These are phyloP conservation scores for Adansonia madagascariensis DNA, from an alignment of 441 rosid species.

Conservation along the genomic window DNA sequence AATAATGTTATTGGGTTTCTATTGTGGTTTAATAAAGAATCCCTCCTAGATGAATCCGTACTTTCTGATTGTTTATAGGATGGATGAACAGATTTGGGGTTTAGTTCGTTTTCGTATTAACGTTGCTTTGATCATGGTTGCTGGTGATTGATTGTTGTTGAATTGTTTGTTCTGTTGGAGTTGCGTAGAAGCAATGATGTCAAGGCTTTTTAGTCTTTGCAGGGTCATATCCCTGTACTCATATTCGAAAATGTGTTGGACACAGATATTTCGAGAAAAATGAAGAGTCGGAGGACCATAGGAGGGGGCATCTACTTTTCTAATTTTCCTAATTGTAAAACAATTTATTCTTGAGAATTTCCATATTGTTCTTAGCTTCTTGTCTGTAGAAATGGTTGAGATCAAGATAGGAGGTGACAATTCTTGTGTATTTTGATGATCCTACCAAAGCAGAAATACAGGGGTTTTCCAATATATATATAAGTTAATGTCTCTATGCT, in stretches of 20 bases:
- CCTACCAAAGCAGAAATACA: neutral
- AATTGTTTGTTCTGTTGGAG: conserved; percentile 23
- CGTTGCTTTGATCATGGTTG: conserved; percentile 17
- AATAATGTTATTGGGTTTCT: conserved; percentile 6
- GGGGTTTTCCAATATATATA: neutral
- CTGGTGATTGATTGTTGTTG: conserved; percentile 20
- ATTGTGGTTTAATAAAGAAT: conserved; percentile 9
- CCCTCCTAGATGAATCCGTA: neutral
- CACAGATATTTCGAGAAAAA: too few relatives aligned
- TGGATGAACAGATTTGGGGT: conserved; percentile 20
- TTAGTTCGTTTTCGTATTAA: neutral
- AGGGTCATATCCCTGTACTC: too few relatives aligned
- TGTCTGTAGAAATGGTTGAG: neutral
- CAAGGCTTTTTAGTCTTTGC: neutral
- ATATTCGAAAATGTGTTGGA: too few relatives aligned
- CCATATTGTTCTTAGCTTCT: conserved; percentile 8
- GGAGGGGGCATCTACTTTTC: neutral
- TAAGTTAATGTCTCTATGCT: neutral
- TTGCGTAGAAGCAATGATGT: conserved; percentile 7
- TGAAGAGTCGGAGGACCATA: too few relatives aligned
- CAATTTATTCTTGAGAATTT: neutral
- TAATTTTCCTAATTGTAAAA: neutral
- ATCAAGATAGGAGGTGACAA: neutral
- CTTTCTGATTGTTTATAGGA: conserved; percentile 10
- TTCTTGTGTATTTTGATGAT: neutral